Base-by-base conservation (phyloP, 176 grass and related monocot species). In the Neostapfia colusana region DNA sequence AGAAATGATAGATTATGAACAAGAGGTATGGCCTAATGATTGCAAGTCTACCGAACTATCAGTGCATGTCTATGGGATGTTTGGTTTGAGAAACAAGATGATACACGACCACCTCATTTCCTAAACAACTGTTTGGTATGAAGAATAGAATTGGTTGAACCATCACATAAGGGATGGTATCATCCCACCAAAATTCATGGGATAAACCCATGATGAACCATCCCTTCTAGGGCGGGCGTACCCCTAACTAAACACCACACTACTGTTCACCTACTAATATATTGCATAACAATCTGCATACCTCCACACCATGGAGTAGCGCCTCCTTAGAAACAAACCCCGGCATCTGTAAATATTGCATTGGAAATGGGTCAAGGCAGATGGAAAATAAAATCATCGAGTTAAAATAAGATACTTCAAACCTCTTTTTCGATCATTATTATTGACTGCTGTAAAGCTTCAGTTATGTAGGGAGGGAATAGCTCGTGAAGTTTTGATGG, bases 241-340 rank as follows among this genome's bases (percentile, higher is more conserved):
- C n/a, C 20, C 55, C 55, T 58, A 58, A 58, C 10, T 2, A 26
- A 58, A 26, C 9, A 58, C 23, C 10, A 58, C 23, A 25, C 23
- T 26, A 25, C n/a, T 80, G 50, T 74, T 31, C 28, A 67, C 73
- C 41, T 1, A 36, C 36, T 35, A 62, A 41, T 34, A 36, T 67
- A 36, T 61, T 38, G 34, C 23, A 14, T 50, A 53, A 15, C 5
- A 54, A 87, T 67, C 37, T 62, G 38, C 63, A 76, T 88, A 98
- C 95, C 95, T 98, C 95, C 31, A 98, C 95, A 80, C 95, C 95
- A 89, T 98, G 95, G 81, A 98, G 91, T 43, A 98, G 87, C 72
- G 89, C 95, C 55, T 98, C 85, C 6, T 77, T 88, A 63, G 84
- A 88, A 65, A 94, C 60, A 82, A 88, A 98, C 76, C 95, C 89